phyloP scores from a whole-genome alignment of 805 yeast species.

The Grigorovia yakushimaensis region DNA sequence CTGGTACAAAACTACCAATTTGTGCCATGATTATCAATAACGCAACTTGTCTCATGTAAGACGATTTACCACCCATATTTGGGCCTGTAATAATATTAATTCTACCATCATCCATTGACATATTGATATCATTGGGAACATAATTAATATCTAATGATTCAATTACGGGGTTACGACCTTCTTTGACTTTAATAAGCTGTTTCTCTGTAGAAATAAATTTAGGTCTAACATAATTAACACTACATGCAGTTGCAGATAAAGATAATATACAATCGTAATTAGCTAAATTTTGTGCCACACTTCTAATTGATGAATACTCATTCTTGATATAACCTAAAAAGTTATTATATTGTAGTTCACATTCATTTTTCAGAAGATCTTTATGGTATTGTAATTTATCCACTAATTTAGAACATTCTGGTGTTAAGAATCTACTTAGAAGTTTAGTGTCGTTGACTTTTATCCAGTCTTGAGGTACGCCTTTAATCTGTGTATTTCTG shows the following conservation, averaged over 20 bases:
- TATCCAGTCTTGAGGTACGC: conserved; percentile 67
- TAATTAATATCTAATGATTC: conserved; percentile 41
- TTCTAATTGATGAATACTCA: conserved; percentile 32
- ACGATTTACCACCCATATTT: conserved; percentile 57
- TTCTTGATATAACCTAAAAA: conserved; percentile 33
- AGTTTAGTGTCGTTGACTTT: conserved; percentile 60
- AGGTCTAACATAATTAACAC: conserved; percentile 42
- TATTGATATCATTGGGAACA: conserved; percentile 56
- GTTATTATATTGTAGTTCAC: conserved; percentile 19
- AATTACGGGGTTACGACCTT: conserved; percentile 60
- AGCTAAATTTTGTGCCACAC: conserved; percentile 40
- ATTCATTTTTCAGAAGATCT: conserved; percentile 33
- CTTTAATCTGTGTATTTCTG: conserved; percentile 43
- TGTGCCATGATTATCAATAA: conserved; percentile 44
- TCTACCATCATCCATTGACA: conserved; percentile 39
- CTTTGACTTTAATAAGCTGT: conserved; percentile 40
- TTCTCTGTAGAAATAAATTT: conserved; percentile 32
- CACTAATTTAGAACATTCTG: conserved; percentile 41
- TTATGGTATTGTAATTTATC: conserved; percentile 50
- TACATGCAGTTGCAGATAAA: conserved; percentile 48
- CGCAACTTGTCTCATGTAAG: conserved; percentile 44
- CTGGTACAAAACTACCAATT: conserved; percentile 45
- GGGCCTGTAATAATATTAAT: conserved; percentile 56
- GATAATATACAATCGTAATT: conserved; percentile 59
- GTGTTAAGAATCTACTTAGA: conserved; percentile 66